phyloP scores from a whole-genome alignment of 2,329 filamentous ascomycete species.

The Diaporthe amygdali region DNA sequence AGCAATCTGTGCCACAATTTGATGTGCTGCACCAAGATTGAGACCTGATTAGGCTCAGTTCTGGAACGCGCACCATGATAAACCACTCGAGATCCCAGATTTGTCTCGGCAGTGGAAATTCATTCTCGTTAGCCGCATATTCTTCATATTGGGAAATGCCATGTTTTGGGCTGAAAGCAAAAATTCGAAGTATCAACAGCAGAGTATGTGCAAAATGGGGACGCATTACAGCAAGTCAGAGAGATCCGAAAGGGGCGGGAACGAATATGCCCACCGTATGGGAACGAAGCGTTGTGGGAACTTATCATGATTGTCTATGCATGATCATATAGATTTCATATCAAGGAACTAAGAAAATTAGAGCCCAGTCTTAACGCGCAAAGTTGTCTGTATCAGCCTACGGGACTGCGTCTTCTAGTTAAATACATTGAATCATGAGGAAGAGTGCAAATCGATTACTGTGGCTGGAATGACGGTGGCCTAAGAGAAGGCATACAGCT shows the following conservation, averaged over 20 bases:
- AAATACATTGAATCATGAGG: no score
- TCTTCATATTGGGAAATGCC: neutral
- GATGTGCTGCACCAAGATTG: slow-evolving; percentile 51
- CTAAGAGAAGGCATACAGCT: no score
- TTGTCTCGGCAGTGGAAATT: neutral
- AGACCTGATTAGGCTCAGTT: neutral
- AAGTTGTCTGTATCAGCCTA: no score
- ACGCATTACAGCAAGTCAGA: neutral
- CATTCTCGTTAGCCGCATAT: neutral
- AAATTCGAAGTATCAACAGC: neutral
- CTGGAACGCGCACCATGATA: no score
- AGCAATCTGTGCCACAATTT: slow-evolving; percentile 55
- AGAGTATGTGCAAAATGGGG: neutral
- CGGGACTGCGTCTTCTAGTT: no score
- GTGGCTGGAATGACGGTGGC: no score
- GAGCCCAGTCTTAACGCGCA: no score
- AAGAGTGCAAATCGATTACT: no score
- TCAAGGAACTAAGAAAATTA: neutral
- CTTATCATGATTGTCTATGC: no score
- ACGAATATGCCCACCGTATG: neutral
- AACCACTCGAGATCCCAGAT: neutral
- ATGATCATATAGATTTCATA: neutral
- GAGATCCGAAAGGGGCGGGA: neutral
- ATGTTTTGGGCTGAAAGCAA: no score
- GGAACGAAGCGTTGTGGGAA: neutral